Conservation (phyloP, 2,329 filamentous ascomycete genomes). For the Colletotrichum sp. region DNA sequence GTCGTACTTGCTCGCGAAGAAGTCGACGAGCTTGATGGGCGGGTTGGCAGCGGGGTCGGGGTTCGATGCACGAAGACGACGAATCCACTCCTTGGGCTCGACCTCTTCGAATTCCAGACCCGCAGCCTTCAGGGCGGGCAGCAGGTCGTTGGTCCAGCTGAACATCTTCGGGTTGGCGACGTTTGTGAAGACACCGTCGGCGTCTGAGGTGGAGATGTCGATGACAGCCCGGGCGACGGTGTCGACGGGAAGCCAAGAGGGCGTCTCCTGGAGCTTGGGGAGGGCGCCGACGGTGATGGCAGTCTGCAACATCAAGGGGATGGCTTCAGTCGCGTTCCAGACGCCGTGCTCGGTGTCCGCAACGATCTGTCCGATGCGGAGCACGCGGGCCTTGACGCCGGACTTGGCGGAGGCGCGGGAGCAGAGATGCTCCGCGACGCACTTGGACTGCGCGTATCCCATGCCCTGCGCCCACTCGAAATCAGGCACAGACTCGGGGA, state of each 20-base stretch:
- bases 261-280: conserved; percentile 47
- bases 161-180: conserved; percentile 52
- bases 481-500: conserved; percentile 39
- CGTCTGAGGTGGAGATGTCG: conserved; percentile 36
- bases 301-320: conserved; percentile 54
- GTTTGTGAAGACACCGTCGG: conserved; percentile 44
- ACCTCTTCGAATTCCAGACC: conserved; percentile 52
- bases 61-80: conserved; percentile 44
- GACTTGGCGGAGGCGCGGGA: conserved; percentile 31
- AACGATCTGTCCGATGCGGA: conserved; percentile 56
- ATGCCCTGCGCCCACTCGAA: conserved; percentile 42
- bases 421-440: conserved; percentile 42
- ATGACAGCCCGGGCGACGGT: conserved; percentile 43
- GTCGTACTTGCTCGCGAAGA: conserved; percentile 40
- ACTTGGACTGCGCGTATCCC: conserved; percentile 49
- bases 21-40: conserved; percentile 56
- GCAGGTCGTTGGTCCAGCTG: conserved; percentile 53
- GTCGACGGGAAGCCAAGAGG: conserved; percentile 52
- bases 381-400: conserved; percentile 35
- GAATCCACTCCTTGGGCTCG: conserved; percentile 46
- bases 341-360: conserved; percentile 49
- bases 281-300: conserved; percentile 46
- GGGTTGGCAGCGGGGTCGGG: conserved; percentile 51
- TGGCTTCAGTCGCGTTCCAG: conserved; percentile 57
- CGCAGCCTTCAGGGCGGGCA: conserved; percentile 48